phyloP scores from a whole-genome alignment of 208 protist genomes.

The Crithidia expoeki region DNA sequence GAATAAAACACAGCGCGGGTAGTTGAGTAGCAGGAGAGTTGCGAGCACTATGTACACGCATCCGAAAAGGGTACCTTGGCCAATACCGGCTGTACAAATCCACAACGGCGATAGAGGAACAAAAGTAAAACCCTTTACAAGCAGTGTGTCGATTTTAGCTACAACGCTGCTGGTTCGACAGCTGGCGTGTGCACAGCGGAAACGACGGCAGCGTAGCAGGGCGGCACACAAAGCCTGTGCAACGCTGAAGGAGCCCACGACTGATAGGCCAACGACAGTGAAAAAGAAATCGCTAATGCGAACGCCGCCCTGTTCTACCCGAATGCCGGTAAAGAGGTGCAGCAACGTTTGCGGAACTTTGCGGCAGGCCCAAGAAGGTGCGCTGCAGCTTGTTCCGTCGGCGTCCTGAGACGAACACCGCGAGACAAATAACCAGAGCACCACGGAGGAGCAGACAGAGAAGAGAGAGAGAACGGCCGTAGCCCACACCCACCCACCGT shows the following conservation, averaged over 20 bases:
- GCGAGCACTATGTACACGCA: slow-evolving; percentile 13
- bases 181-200: not conserved
- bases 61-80: slow-evolving; percentile 17
- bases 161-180: not conserved
- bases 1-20: slow-evolving; percentile 16
- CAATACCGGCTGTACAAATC: slow-evolving; percentile 15
- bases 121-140: slow-evolving; percentile 4
- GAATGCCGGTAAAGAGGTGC: not conserved
- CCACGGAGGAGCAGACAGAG: slow-evolving; percentile 4
- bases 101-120: slow-evolving; percentile 23
- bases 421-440: not conserved
- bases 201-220: not conserved
- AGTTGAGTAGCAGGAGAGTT: slow-evolving; percentile 7
- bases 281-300: slow-evolving; percentile 2
- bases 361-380: slow-evolving; percentile 1
- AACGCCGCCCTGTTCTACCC: slow-evolving; percentile 7
- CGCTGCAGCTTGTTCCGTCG: not conserved
- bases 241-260: slow-evolving; percentile 4
- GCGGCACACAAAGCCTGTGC: slow-evolving; percentile 6
- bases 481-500: slow-evolving; percentile 15
- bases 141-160: not conserved
- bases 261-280: not conserved
- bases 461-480: slow-evolving; percentile 11
- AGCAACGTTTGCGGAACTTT: not conserved
- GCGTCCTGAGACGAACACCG: not conserved